Conservation (phyloP, 495 filamentous ascomycete genomes). For the Polyplosphaeria fusca region DNA sequence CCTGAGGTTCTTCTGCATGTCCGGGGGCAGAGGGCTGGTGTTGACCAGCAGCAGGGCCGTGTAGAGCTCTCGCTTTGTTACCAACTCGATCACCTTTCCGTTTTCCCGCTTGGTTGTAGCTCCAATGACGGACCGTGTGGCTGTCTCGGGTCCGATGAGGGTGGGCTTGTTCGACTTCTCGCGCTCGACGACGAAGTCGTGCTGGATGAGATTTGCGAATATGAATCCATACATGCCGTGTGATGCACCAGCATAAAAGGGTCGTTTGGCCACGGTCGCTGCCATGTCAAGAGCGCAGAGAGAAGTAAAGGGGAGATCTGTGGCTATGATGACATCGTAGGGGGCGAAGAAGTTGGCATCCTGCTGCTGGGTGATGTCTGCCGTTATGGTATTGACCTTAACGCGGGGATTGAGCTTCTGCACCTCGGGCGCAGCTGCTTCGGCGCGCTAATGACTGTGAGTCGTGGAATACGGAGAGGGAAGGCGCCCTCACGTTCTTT, state of each 20-base stretch:
- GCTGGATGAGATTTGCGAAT: constrained; percentile 85
- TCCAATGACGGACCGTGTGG: constrained; percentile 70
- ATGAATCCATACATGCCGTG: constrained; percentile 94
- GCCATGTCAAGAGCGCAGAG: constrained; percentile 77
- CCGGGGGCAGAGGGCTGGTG: constrained; percentile 66
- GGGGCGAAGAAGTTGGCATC: constrained; percentile 66
- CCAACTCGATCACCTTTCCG: constrained; percentile 73
- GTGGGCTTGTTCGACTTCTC: constrained; percentile 73
- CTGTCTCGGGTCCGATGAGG: constrained; percentile 60
- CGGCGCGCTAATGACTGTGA: constrained; percentile 61
- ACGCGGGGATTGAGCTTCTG: constrained; percentile 89
- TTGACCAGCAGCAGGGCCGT: constrained; percentile 77
- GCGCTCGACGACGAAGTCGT: constrained; percentile 84
- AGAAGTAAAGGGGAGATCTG: constrained; percentile 70
- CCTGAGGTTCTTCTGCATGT: constrained; percentile 61
- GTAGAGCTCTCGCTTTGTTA: constrained; percentile 88
- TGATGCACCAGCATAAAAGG: constrained; percentile 84
- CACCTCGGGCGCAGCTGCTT: constrained; percentile 74
- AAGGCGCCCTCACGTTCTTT: constrained; percentile 57
- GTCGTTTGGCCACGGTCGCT: constrained; percentile 66
- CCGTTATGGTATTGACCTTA: constrained; percentile 64
- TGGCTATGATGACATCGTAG: constrained; percentile 90
- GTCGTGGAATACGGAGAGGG: not conserved
- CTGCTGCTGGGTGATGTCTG: constrained; percentile 57
- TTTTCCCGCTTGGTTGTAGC: constrained; percentile 70